These are phyloP conservation scores for Haplosporangium sp. DNA, from an alignment of 371 early-diverging fungal species.

Conservation along the genomic window DNA sequence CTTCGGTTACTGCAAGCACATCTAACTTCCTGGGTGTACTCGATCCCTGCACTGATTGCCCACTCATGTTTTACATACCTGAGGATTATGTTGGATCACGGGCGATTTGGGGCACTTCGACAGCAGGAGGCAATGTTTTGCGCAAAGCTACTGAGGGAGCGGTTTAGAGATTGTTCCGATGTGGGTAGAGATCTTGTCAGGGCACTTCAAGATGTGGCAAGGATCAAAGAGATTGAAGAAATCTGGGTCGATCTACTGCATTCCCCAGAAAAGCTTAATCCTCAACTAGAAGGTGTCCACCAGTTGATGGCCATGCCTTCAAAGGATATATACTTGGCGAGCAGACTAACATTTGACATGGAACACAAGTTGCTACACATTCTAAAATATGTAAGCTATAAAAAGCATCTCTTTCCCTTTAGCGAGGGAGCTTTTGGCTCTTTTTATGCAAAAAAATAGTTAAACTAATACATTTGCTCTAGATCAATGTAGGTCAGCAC, in stretches of 20 bases:
- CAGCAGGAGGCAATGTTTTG: conserved; percentile 69
- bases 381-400: conserved; percentile 68
- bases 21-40: conserved; percentile 60
- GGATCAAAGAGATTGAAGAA: conserved; percentile 68
- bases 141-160: conserved; percentile 63
- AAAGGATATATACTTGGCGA: conserved; percentile 69
- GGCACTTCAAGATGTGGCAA: conserved; percentile 73
- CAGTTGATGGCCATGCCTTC: conserved; percentile 65
- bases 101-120: conserved; percentile 58
- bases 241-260: conserved; percentile 72
- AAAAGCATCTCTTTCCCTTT: neutral
- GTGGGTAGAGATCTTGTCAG: conserved; percentile 81
- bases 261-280: conserved; percentile 67
- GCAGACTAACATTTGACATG: conserved; percentile 79
- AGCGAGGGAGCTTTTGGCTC: neutral
- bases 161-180: conserved; percentile 64
- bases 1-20: conserved; percentile 64
- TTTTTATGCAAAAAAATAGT: neutral
- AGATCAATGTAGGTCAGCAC: conserved; percentile 65
- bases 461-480: conserved; percentile 7
- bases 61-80: conserved; percentile 69
- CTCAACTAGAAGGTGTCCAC: conserved; percentile 64
- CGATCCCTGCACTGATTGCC: conserved; percentile 65
- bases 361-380: conserved; percentile 77
- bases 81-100: conserved; percentile 68